These are phyloP conservation scores for Tylopilus sp. DNA, from an alignment of 768 basidiomycete genomes.

Conservation along the genomic window DNA sequence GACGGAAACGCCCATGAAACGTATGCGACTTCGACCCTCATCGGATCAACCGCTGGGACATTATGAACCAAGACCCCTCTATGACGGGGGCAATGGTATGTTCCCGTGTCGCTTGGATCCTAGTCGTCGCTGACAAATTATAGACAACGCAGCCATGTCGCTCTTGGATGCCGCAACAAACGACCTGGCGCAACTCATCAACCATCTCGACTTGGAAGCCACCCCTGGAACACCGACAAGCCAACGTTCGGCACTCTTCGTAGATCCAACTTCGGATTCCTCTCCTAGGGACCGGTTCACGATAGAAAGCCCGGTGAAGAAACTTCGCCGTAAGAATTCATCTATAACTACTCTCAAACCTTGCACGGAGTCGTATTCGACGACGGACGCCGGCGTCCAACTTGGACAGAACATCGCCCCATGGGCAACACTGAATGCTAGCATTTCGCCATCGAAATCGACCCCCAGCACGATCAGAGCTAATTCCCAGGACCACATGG, in stretches of 20 bases:
- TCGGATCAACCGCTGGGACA: constrained; percentile 60
- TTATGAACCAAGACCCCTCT: constrained; percentile 46
- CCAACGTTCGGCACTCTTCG: constrained; percentile 19
- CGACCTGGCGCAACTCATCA: constrained; percentile 75
- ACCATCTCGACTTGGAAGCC: constrained; percentile 75
- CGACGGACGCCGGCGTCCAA: constrained; percentile 18
- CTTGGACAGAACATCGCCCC: constrained; percentile 62
- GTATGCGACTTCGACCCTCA: constrained; percentile 50
- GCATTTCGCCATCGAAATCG: constrained; percentile 38
- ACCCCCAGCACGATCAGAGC: constrained; percentile 18
- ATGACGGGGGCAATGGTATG: constrained; percentile 47
- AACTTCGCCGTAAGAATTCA: constrained; percentile 34
- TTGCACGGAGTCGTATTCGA: constrained; percentile 38
- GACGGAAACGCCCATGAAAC: constrained; percentile 36
- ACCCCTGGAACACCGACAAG: constrained; percentile 58
- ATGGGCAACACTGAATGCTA: constrained; percentile 48
- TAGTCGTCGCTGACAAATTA: not conserved
- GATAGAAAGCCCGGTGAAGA: constrained; percentile 37
- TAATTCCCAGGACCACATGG: constrained; percentile 26
- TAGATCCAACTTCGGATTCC: constrained; percentile 25
- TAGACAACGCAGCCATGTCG: constrained; percentile 52
- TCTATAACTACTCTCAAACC: constrained; percentile 50
- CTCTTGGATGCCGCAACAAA: constrained; percentile 78
- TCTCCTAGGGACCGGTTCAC: constrained; percentile 27
- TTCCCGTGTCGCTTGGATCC: not conserved